Evolutionary conservation across 2,329 filamentous ascomycete species (phyloP), one percentile per base, ranked within the genome.

Genomic region (Alternaria arborescens): DNA sequence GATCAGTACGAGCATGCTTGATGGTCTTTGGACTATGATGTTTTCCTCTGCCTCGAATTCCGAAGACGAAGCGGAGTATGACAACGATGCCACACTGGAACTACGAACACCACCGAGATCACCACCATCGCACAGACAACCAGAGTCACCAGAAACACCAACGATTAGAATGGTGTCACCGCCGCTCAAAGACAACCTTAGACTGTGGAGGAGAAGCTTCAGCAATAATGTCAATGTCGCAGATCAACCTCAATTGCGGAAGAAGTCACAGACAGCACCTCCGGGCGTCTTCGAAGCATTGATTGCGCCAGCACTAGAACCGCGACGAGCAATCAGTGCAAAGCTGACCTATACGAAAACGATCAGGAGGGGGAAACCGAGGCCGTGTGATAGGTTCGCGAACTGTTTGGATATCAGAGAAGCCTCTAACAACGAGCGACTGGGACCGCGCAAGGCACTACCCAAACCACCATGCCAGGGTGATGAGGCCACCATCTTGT

Each of bases 251-350:
- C 64, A 48, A 42, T 20, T 69, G 41, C 55, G 43, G 43, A 65
- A 58, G 40, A 75, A 71, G 46, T 60, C 67, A 30, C 58, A 58
- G 5, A 72, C 70, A 3, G 67, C 70, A 26, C 71, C 71, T 18
- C 58, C 69, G 46, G 68, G 66, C 38, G 42, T 55, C 8, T 54
- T 69, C 32, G 34, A 43, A 22, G 36, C 63, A 18, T 34, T 47
- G 5, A 53, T 47, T 12, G 57, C 52, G 40, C 47, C 52, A 41
- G 67, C 70, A 24, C 64, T 72, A 28, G 64, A 58, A 20, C 71
- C 70, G 30, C 67, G 71, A 60, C 65, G 72, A 67, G 73, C 69
- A 18, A 67, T 74, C 48, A 73, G 75, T 56, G 66, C 64, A 41
- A 70, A 67, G 50, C 14, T 64, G 42, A 60, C 60, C 3, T 36